Conservation (phyloP, 495 filamentous ascomycete species). For the Aspergillus hancockii region DNA sequence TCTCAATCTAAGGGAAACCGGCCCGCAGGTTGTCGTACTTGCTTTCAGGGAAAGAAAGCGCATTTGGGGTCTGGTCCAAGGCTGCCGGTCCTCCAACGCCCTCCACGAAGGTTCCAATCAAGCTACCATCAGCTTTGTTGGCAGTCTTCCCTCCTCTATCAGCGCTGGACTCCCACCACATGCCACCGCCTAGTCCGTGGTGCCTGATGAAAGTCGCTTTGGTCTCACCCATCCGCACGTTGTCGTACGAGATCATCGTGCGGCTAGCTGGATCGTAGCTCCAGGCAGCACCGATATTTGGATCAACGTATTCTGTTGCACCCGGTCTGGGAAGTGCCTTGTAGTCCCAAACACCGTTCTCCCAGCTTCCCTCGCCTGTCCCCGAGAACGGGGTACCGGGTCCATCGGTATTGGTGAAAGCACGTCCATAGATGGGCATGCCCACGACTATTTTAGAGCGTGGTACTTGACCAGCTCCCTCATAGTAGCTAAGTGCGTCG, state of each 20-base stretch:
- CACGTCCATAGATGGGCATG: slow-evolving; percentile 85
- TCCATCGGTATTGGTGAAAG: slow-evolving; percentile 74
- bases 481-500: slow-evolving; percentile 62
- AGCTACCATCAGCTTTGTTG: slow-evolving; percentile 51
- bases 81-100: slow-evolving; percentile 44
- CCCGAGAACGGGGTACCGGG: slow-evolving; percentile 69
- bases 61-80: slow-evolving; percentile 67
- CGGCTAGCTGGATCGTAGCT: slow-evolving; percentile 61
- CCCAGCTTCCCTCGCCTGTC: slow-evolving; percentile 66
- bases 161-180: slow-evolving; percentile 93
- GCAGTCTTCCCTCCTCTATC: slow-evolving; percentile 58
- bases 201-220: slow-evolving; percentile 70
- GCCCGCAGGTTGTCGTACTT: slow-evolving; percentile 77
- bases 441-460: slow-evolving; percentile 77
- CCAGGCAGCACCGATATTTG: slow-evolving; percentile 61
- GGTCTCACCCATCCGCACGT: slow-evolving; percentile 51
- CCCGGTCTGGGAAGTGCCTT: slow-evolving; percentile 58
- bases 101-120: slow-evolving; percentile 62
- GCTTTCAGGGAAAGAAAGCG: slow-evolving; percentile 67
- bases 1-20: slow-evolving; percentile 36
- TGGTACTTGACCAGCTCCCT: slow-evolving; percentile 53
- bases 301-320: slow-evolving; percentile 39
- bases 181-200: slow-evolving; percentile 73
- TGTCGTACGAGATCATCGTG: slow-evolving; percentile 81
- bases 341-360: slow-evolving; percentile 83